Evolutionary conservation across 139 green algal species (phyloP).

Genomic region (Chlamydomonas incerta): DNA sequence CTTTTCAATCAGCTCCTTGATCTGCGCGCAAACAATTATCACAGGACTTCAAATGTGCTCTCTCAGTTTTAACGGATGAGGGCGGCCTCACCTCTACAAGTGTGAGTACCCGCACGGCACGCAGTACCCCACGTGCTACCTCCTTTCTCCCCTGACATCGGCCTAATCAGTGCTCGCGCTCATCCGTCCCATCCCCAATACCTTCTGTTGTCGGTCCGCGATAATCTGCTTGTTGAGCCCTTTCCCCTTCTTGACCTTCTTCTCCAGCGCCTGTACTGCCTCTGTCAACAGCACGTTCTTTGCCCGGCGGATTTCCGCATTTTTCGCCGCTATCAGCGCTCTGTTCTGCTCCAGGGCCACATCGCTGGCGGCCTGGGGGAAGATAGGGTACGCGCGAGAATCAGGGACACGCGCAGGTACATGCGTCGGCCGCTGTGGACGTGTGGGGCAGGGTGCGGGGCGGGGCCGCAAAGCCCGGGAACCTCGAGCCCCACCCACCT

Average conservation of each 20-base stretch:
- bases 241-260: conserved; percentile 77
- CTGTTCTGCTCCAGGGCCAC: conserved; percentile 80
- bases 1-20: conserved; percentile 66
- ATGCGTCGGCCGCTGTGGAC: background rate
- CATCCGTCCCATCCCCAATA: background rate
- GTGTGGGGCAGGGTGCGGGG: too few relatives aligned
- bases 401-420: background rate
- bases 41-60: too few relatives aligned
- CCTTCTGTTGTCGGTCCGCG: conserved; percentile 64
- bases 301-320: conserved; percentile 82
- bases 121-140: too few relatives aligned
- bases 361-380: conserved; percentile 75
- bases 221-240: conserved; percentile 68
- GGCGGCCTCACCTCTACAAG: too few relatives aligned
- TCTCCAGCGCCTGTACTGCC: conserved; percentile 51
- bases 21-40: conserved; percentile 50
- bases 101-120: too few relatives aligned
- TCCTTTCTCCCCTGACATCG: too few relatives aligned
- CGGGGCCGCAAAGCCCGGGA: background rate
- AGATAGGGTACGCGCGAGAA: background rate
- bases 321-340: conserved; percentile 77
- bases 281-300: conserved; percentile 69
- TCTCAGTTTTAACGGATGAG: too few relatives aligned
- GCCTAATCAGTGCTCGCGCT: too few relatives aligned
- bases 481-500: conserved; percentile 54